These are phyloP conservation scores for Termitomyces sp. DNA, from an alignment of 768 basidiomycete genomes.

Conservation along the genomic window DNA sequence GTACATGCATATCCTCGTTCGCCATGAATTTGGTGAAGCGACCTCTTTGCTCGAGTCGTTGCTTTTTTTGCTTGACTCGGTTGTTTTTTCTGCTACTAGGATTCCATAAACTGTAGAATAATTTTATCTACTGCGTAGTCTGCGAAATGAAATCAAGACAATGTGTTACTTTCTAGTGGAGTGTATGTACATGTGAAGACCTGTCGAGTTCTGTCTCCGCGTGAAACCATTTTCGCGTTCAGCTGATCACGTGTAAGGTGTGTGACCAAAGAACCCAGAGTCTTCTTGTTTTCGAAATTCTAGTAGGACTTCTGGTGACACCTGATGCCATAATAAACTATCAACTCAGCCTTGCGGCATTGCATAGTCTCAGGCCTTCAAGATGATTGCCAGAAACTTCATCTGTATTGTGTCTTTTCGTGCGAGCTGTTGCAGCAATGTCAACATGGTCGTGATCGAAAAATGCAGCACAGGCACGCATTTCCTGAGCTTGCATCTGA, in stretches of 20 bases:
- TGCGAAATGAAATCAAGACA: neutral
- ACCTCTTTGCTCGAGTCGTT: neutral
- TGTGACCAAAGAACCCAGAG: neutral
- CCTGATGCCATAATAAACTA: too few relatives aligned
- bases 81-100: neutral
- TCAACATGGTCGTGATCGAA: neutral
- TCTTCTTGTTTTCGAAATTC: neutral
- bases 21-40: neutral
- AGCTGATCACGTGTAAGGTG: neutral
- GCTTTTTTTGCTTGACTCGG: constrained; percentile 3
- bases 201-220: too few relatives aligned
- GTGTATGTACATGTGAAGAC: too few relatives aligned
- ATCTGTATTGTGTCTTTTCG: neutral
- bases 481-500: too few relatives aligned
- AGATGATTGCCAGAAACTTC: neutral
- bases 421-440: neutral
- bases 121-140: neutral
- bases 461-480: too few relatives aligned
- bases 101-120: neutral
- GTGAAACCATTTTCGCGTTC: too few relatives aligned
- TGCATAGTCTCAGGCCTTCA: neutral
- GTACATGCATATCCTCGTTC: neutral
- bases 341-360: too few relatives aligned
- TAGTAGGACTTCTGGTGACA: neutral
- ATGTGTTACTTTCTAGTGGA: neutral